phyloP scores from a whole-genome alignment of 495 filamentous ascomycete genomes.

The Penicillium lividum region DNA sequence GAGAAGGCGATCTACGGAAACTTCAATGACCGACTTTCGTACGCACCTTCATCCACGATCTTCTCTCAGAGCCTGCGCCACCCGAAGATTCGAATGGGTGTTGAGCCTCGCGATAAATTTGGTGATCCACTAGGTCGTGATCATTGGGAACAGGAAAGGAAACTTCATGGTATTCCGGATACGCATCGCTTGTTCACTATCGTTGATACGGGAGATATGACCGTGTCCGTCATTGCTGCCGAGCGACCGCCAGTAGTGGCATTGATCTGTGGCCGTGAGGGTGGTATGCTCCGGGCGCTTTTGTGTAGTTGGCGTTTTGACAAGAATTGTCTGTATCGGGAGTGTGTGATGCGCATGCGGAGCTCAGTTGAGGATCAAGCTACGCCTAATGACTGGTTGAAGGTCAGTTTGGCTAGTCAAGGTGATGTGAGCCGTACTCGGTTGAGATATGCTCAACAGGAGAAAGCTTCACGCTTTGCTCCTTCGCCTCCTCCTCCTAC shows the following conservation, averaged over 20 bases:
- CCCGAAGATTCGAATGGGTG: slow-evolving; percentile 9
- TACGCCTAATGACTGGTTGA: slow-evolving; percentile 19
- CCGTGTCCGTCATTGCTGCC: slow-evolving; percentile 30
- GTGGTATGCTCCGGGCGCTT: slow-evolving; percentile 44
- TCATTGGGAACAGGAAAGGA: slow-evolving; percentile 10
- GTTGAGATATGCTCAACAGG: slow-evolving; percentile 4
- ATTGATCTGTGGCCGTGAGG: slow-evolving; percentile 38
- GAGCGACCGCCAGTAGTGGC: slow-evolving; percentile 37
- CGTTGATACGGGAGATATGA: slow-evolving; percentile 18
- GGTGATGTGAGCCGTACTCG: slow-evolving; percentile 10
- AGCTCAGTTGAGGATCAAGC: slow-evolving; percentile 16
- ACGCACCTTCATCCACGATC: slow-evolving; percentile 14
- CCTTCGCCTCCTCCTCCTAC: background rate
- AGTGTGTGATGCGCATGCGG: slow-evolving; percentile 19
- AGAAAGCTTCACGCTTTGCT: background rate
- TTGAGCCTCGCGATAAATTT: slow-evolving; percentile 8
- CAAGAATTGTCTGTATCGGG: slow-evolving; percentile 18
- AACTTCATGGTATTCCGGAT: slow-evolving; percentile 7
- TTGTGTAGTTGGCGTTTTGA: slow-evolving; percentile 30
- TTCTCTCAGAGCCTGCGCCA: slow-evolving; percentile 14
- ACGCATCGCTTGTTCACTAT: slow-evolving; percentile 18
- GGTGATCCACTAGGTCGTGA: slow-evolving; percentile 1
- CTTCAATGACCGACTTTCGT: slow-evolving; percentile 13
- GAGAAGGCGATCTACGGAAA: slow-evolving; percentile 19
- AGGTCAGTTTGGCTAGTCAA: slow-evolving; percentile 21